These are phyloP conservation scores for Allium cepa DNA, from an alignment of 106 monocot species.

Conservation along the genomic window DNA sequence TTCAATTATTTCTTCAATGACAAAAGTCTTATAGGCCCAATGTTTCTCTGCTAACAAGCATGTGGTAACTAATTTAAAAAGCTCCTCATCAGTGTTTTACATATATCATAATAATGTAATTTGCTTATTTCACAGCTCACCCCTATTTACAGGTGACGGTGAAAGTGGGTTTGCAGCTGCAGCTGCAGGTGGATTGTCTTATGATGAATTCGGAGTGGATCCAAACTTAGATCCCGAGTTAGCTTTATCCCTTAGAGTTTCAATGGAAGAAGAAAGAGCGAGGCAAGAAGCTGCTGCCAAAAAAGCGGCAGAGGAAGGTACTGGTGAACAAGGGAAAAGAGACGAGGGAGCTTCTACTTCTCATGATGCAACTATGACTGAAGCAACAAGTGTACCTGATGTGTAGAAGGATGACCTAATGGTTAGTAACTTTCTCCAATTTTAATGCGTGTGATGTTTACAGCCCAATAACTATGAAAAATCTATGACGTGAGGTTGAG, in stretches of 20 bases:
- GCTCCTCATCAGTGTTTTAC: not conserved
- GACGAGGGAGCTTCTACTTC: conserved; percentile 38
- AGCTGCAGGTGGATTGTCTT: conserved; percentile 71
- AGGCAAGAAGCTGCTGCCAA: conserved; percentile 97
- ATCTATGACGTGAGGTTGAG: not conserved
- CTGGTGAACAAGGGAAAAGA: conserved; percentile 45
- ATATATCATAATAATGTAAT: not conserved
- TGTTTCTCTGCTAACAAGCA: no score
- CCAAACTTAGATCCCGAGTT: conserved; percentile 96
- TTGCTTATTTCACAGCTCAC: conserved; percentile 44
- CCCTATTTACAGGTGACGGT: conserved; percentile 85
- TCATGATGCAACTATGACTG: conserved; percentile 51
- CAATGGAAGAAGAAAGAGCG: conserved; percentile 99
- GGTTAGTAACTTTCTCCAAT: conserved; percentile 21
- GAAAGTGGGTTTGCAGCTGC: conserved; percentile 94
- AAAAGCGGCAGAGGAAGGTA: conserved; percentile 78
- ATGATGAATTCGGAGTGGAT: conserved; percentile 96
- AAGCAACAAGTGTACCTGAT: conserved; percentile 32
- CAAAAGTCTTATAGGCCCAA: no score
- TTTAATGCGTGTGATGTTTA: not conserved
- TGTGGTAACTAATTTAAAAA: no score
- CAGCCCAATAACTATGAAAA: not conserved
- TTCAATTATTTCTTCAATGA: no score
- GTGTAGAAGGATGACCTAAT: conserved; percentile 39
- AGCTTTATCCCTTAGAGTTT: conserved; percentile 91